Evolutionary conservation across 2,329 filamentous ascomycete genomes (phyloP), one percentile per base, ranked within the genome.

Genomic region (Aureobasidium pullulans): DNA sequence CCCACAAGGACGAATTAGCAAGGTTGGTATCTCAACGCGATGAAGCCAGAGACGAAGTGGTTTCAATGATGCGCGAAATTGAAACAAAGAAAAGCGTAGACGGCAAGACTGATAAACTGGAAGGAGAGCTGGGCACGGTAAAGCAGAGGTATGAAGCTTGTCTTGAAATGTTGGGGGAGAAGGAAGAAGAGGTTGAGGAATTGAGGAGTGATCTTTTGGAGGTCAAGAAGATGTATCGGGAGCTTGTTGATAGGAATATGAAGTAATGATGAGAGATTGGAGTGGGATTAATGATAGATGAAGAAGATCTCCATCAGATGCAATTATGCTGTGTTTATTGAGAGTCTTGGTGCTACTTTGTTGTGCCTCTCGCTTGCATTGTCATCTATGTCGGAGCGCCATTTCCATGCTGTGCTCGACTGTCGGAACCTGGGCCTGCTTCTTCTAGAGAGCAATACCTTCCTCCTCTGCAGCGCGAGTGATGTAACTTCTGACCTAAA

Each of bases 141-240:
- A 86, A 89, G 67, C 78, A 84, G 63, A 81, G 93, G 67, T 96
- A 97, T 71, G 86, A 96, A 70, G 94, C 91, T 13, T 95, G 90
- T 61, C 78, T 99, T 57, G 92, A 97, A 76, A 87, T 97, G 84
- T 76, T 99, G 60, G 94, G 94, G 1, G 94, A 99, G 81, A 96
- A 96, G 82, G 96, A 90, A 72, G 94, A 99, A 78, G 78, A 88
- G 69, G 92, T 96, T 2, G 91, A 96, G 69, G 94, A 99, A 78
- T 77, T 99, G 65, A 85, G 81, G 72, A 87, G 88, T 11, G 94
- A 97, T 78, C 88, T 99, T 57, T 80, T 85, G 64, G 94, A 99
- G 77, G 81, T 99, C 71, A 99, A 99, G 79, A 87, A 86, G 69
- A 96, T 99, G 81, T 97, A 97, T 77, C 84, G 90, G 65, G 93